Percentiles rank a stretch among this genome's conserved stretches.
Evolutionary conservation across 371 early-diverging fungal species (phyloP).

Genomic region (Saksenaea vasiformis): DNA sequence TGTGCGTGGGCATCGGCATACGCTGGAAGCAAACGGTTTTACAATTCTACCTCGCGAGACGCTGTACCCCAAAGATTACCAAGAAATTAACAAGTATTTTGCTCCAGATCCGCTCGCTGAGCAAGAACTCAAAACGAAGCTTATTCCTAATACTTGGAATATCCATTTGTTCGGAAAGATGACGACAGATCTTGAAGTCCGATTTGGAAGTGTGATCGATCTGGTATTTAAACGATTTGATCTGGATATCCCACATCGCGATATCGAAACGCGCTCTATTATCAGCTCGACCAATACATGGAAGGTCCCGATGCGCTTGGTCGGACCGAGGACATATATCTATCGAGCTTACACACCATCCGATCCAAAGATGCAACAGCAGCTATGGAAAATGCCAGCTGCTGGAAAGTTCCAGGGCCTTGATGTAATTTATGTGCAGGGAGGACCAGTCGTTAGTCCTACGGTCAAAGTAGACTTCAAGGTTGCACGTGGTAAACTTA

Average conservation of each 20-base stretch:
- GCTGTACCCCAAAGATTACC: constrained; percentile 57
- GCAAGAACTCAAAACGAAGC: constrained; percentile 43
- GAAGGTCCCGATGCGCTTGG: constrained; percentile 28
- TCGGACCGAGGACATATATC: constrained; percentile 37
- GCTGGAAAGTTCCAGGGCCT: constrained; percentile 59
- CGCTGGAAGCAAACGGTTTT: constrained; percentile 51
- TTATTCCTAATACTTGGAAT: constrained; percentile 47
- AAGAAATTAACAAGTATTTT: constrained; percentile 46
- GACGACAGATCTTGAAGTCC: constrained; percentile 56
- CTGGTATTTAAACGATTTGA: constrained; percentile 53
- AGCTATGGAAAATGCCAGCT: constrained; percentile 30
- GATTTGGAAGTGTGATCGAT: constrained; percentile 55
- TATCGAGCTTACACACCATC: constrained; percentile 26
- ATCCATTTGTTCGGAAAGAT: constrained; percentile 67
- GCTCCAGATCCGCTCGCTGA: constrained; percentile 49
- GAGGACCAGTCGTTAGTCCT: constrained; percentile 32
- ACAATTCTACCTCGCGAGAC: constrained; percentile 53
- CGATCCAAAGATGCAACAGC: constrained; percentile 23
- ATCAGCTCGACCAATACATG: constrained; percentile 29
- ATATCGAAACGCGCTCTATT: constrained; percentile 35
- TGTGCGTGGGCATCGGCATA: constrained; percentile 49
- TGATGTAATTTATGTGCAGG: constrained; percentile 56
- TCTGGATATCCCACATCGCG: constrained; percentile 48
- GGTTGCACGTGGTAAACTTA: constrained; percentile 29
- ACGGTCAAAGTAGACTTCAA: constrained; percentile 27